Evolutionary conservation across 306 rosid genomes (phyloP), one percentile per base, ranked within the genome.

Genomic region (Carpinus fangiana): DNA sequence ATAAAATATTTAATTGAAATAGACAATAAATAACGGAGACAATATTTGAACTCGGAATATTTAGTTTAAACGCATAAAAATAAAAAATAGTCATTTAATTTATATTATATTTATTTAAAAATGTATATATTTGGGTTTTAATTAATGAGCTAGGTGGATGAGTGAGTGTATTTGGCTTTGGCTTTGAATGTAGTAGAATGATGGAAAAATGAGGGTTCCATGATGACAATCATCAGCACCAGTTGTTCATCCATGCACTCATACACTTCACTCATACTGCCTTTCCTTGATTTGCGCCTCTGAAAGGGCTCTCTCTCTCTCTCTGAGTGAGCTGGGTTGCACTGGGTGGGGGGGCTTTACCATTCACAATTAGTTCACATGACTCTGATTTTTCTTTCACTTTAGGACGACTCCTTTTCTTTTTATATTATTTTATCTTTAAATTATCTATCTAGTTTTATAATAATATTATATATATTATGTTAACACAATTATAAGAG

Each of bases 271-370:
- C 82, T 78, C 79, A 81, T 72, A 77, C 75, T 81, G 78, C 61
- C 56, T 76, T 76, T 78, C 89, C 95, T 81, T 83, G 75, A 90
- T 81, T 87, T 85, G 82, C 95, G 91, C 92, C 91, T 83, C 73
- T 78, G 86, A 87, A 76, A 76, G 76, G 76, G 81, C 84, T 6
- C 45, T 41, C 6, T 5, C 34, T 21, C 48, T 70, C 38, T 47
- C 69, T 73, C 51, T 76, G 20, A 23, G 51, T 86, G 87, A 86
- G 90, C 90, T 90, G 92, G 57, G 80, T 36, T 73, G 88, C 90
- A 88, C 85, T 65, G 12, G 41, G 47, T 72, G 41, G 74, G 41
- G 47, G 74, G 47, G 74, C 77, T 75, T 84, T 84, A 61, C 80
- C 78, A 81, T 88, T 82, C 86, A 77, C 72, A 34, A n/a, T 55